Percentiles rank a stretch among this genome's conserved stretches.
These are phyloP conservation scores for Beauveria rudraprayagi DNA, from an alignment of 2,329 filamentous ascomycete species.

Conservation along the genomic window DNA sequence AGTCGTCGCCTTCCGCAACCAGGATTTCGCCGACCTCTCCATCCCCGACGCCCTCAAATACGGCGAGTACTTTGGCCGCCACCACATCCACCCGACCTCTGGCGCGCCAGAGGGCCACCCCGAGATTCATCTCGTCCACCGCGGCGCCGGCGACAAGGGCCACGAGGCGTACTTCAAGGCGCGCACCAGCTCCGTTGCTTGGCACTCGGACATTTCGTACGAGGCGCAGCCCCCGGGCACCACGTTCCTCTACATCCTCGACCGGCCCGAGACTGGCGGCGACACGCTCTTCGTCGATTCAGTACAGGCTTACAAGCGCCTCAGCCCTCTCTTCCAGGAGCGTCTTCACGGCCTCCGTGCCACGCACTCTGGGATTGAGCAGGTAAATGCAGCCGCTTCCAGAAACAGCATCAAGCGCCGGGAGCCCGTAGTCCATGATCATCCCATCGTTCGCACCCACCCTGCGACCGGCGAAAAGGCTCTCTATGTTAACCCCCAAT, in stretches of 20 bases:
- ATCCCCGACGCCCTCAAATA: constrained; percentile 57
- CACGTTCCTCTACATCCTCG: constrained; percentile 73
- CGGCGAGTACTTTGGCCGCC: constrained; percentile 59
- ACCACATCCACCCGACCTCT: constrained; percentile 66
- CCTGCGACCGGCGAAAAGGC: constrained; percentile 72
- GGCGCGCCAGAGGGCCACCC: constrained; percentile 59
- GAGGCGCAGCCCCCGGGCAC: constrained; percentile 76
- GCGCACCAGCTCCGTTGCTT: constrained; percentile 70
- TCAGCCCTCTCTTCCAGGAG: constrained; percentile 67
- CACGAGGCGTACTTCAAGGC: constrained; percentile 47
- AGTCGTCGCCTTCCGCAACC: constrained; percentile 60
- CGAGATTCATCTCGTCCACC: constrained; percentile 61
- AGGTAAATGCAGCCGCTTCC: constrained; percentile 54
- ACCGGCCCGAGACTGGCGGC: constrained; percentile 64
- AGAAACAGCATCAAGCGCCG: constrained; percentile 62
- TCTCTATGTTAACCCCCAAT: constrained; percentile 69
- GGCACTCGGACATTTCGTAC: constrained; percentile 78
- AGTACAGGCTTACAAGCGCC: constrained; percentile 65
- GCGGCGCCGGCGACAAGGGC: constrained; percentile 38
- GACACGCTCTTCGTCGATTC: constrained; percentile 73
- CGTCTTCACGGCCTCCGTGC: constrained; percentile 68
- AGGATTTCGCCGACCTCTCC: constrained; percentile 53
- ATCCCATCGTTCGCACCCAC: constrained; percentile 69
- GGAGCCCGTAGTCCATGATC: constrained; percentile 57
- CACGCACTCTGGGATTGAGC: constrained; percentile 68